These are phyloP conservation scores for Aspergillus panamensis DNA, from an alignment of 495 filamentous ascomycete species.

Conservation along the genomic window DNA sequence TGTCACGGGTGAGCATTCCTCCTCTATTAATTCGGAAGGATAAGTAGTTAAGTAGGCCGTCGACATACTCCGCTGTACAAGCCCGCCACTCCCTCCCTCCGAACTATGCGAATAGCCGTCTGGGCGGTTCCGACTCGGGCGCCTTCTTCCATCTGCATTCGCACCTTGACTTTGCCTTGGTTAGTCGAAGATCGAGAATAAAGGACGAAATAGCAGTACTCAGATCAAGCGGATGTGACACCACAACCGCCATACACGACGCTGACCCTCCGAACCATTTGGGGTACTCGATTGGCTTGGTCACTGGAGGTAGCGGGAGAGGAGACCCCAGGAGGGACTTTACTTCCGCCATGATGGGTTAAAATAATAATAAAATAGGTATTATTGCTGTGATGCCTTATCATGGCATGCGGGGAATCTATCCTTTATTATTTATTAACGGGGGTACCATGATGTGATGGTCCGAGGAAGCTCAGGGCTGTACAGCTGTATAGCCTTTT, in stretches of 20 bases:
- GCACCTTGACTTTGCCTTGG: slow-evolving; percentile 28
- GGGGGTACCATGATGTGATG: no score
- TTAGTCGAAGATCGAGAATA: neutral
- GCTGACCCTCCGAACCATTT: slow-evolving; percentile 46
- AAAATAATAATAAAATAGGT: no score
- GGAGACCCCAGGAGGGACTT: no score
- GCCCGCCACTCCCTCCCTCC: slow-evolving; percentile 25
- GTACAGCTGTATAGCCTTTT: no score
- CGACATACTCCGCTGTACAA: slow-evolving; percentile 37
- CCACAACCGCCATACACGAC: slow-evolving; percentile 40
- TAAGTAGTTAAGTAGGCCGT: no score
- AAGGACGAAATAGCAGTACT: slow-evolving; percentile 22
- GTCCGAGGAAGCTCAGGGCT: no score
- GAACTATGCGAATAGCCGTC: slow-evolving; percentile 34
- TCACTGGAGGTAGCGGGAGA: no score
- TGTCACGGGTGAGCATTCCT: neutral
- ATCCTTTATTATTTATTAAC: no score
- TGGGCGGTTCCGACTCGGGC: slow-evolving; percentile 30
- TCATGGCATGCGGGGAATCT: no score
- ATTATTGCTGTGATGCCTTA: no score
- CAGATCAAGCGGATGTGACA: slow-evolving; percentile 43
- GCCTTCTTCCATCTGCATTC: slow-evolving; percentile 30
- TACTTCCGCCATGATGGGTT: no score
- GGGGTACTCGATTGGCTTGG: slow-evolving; percentile 25
- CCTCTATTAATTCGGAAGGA: neutral